Base-by-base conservation (phyloP, 768 basidiomycete species). In the Pisolithus microcarpus region DNA sequence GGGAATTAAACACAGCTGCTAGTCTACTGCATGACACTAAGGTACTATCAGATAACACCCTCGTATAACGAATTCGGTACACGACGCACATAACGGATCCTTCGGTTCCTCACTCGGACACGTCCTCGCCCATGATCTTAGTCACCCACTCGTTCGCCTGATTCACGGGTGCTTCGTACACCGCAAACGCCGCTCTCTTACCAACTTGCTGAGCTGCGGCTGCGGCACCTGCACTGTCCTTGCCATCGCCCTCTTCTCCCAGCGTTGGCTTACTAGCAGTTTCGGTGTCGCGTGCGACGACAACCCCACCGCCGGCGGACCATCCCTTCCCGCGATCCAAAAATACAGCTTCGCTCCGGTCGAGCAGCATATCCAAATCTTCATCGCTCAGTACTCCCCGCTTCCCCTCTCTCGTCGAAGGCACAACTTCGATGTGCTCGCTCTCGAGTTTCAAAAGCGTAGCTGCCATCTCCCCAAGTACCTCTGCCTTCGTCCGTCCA, bases 391-490 rank as follows among this genome's bases (percentile, higher is more conserved):
- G 74, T 46, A 97, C 81, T 31, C 79, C 79, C 42, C 75, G 72
- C 63, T 84, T 84, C 36, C 82, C 85, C 56, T 78, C 80, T 7
- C 57, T 56, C 16, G 82, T 87, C 59, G 81, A 77, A 2, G 81
- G 81, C 16, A 91, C 90, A 10, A 97, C 84, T 48, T 90, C 81
- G 52, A 97, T 90, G 63, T 92, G 84, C 69, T 97, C 91, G 15
- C 86, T 86, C 61, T 95, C 92, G 3, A 95, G 78, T 34, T 75
- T 75, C 21, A 95, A 73, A 38, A 96, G 69, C 18, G 81, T 76
- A 18, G 86, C 79, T 0, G 91, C 88, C 76, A 92, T 80, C 60
- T 93, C 89, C 0, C 85, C 82, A 60, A 88, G 80, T 2, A 78
- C 84, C 67, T 85, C 81, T 1, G 72, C 70, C 61, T 81, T 84